phyloP scores from a whole-genome alignment of 1,139 yeast genomes.

The Yamadazyma membranifaciens region DNA sequence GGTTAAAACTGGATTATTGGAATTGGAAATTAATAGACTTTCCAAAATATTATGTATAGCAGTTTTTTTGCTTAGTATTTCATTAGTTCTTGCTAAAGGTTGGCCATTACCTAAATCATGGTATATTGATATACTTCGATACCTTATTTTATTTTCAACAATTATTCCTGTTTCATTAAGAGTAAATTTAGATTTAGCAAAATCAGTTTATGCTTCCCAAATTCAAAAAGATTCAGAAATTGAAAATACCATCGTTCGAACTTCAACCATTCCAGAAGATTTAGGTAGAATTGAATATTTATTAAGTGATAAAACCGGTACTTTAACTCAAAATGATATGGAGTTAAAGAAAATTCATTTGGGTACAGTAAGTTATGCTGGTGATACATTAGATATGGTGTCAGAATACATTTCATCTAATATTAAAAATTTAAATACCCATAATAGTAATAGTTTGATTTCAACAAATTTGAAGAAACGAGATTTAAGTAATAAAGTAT shows the following conservation, averaged over 20 bases:
- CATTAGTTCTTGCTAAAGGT: slow-evolving; percentile 78
- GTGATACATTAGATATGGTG: slow-evolving; percentile 90
- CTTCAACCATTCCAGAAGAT: slow-evolving; percentile 98
- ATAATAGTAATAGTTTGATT: slow-evolving; percentile 14
- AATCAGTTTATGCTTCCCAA: slow-evolving; percentile 93
- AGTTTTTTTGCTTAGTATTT: slow-evolving; percentile 75
- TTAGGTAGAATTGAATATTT: slow-evolving; percentile 92
- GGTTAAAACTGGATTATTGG: slow-evolving; percentile 88
- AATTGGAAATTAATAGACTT: slow-evolving; percentile 82
- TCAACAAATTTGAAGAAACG: slow-evolving; percentile 28
- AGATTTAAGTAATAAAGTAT: slow-evolving; percentile 71
- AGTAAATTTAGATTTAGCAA: slow-evolving; percentile 92
- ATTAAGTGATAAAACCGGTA: slow-evolving; percentile 94
- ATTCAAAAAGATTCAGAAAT: slow-evolving; percentile 84
- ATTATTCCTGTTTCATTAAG: slow-evolving; percentile 95
- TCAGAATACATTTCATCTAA: slow-evolving; percentile 56
- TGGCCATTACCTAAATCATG: slow-evolving; percentile 61
- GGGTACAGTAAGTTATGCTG: slow-evolving; percentile 89
- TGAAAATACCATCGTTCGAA: slow-evolving; percentile 87
- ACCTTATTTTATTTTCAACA: slow-evolving; percentile 86
- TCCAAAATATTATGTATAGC: slow-evolving; percentile 87
- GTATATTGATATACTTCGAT: slow-evolving; percentile 90
- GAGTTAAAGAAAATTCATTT: slow-evolving; percentile 89
- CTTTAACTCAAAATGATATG: slow-evolving; percentile 97
- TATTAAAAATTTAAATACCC: slow-evolving; percentile 16